Percentiles rank a stretch among this genome's conserved stretches.
phyloP scores from a whole-genome alignment of 73 alveolate species.

The Durusdinium trenchii region DNA sequence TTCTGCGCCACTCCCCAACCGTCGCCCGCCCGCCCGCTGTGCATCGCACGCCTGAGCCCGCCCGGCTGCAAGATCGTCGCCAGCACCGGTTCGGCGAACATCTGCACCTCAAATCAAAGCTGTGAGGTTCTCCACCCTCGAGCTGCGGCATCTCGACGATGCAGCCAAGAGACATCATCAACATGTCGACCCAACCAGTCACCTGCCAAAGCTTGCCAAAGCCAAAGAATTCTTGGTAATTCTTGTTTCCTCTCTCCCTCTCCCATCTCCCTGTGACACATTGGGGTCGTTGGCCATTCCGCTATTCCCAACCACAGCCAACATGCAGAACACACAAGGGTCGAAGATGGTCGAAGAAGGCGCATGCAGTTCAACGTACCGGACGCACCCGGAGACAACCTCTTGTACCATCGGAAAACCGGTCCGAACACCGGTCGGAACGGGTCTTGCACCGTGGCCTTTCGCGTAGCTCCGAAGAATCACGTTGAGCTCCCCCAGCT shows the following conservation, averaged over 20 bases:
- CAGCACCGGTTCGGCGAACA: slow-evolving; percentile 86
- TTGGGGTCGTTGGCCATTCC: no score
- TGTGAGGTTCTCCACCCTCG: not conserved
- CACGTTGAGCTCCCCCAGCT: slow-evolving; percentile 73
- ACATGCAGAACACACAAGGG: no score
- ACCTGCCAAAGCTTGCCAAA: not conserved
- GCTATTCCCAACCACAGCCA: no score
- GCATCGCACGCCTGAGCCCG: slow-evolving; percentile 43
- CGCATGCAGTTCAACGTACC: no score
- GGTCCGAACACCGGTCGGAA: not conserved
- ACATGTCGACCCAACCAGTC: slow-evolving; percentile 86
- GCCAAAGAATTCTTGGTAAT: no score
- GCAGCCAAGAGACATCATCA: slow-evolving; percentile 30
- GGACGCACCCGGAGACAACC: no score
- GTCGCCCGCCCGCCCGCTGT: not conserved
- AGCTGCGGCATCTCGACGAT: no score
- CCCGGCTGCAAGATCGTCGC: slow-evolving; percentile 88
- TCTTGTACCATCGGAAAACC: not conserved
- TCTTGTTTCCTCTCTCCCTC: no score
- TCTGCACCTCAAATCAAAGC: not conserved
- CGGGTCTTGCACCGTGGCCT: not conserved
- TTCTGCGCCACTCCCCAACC: not conserved
- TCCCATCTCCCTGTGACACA: no score
- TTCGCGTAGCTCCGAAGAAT: slow-evolving; percentile 59
- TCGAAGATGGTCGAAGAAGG: no score